phyloP scores from a whole-genome alignment of 208 protist genomes.

The Acanthamoeba triangularis region DNA sequence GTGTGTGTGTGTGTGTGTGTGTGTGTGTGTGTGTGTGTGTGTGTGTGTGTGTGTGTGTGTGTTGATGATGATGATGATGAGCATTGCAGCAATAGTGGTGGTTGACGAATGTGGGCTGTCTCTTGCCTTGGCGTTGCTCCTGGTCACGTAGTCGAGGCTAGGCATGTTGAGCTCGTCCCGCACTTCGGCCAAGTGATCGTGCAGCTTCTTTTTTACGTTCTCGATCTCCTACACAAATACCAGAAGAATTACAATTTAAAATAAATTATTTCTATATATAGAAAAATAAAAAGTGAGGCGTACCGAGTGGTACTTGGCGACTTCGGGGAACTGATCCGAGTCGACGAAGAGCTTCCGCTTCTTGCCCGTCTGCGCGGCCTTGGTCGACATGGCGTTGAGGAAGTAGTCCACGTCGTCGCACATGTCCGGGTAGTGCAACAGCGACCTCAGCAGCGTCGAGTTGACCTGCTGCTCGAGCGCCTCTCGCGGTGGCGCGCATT shows the following conservation, averaged over 20 bases:
- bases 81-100: neutral
- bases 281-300: neutral
- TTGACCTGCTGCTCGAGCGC: slow-evolving; percentile 67
- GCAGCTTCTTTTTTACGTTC: slow-evolving; percentile 12
- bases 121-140: slow-evolving; percentile 68
- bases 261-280: neutral
- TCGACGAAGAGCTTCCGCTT: slow-evolving; percentile 65
- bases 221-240: slow-evolving; percentile 40
- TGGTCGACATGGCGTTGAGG: neutral
- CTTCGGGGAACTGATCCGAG: slow-evolving; percentile 34
- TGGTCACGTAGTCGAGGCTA: slow-evolving; percentile 63
- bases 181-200: slow-evolving; percentile 69
- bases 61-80: too few species aligned
- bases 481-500: slow-evolving; percentile 11
- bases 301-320: slow-evolving; percentile 69
- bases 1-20: neutral
- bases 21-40: neutral
- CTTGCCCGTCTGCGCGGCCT: slow-evolving; percentile 36
- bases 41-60: neutral
- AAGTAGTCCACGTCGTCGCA: slow-evolving; percentile 42
- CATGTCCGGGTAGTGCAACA: slow-evolving; percentile 71
- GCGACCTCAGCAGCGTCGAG: slow-evolving; percentile 25
- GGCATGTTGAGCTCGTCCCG: neutral
- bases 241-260: neutral
- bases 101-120: too few species aligned